Evolutionary conservation across 495 filamentous ascomycete genomes (phyloP), one percentile per base, ranked within the genome.

Genomic region (Penicillium paxilli): DNA sequence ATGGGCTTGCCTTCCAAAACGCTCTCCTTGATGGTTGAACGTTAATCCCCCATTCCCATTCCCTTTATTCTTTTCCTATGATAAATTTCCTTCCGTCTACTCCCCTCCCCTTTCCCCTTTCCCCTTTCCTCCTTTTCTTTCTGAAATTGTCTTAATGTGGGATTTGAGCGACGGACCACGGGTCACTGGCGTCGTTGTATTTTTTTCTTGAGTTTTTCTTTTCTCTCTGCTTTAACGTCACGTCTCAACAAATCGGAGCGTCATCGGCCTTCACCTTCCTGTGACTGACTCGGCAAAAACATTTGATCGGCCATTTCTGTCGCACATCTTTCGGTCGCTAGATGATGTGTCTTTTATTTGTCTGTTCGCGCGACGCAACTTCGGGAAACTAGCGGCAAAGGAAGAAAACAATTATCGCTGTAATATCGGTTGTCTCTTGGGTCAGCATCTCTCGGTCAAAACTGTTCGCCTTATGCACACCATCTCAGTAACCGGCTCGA

Each of bases 351-450:
- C 56, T 70, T 69, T 66, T 64, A n/a, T 16, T 38, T 12, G 11
- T 76, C 70, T 66, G 57, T 68, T 72, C 68, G 67, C 69, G 62
- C 69, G 60, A 69, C 67, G 62, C 62, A 59, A 68, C 62, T 62
- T 64, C 70, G 73, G 73, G 68, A 73, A 70, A 65, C 59, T 75
- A 68, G 73, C 73, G 73, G 71, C 72, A 74, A 70, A 42, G 40
- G 40, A 66, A 65, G 54, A 64, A 62, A 69, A 72, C 63, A 74
- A 64, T 68, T 74, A 70, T 70, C 73, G 73, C 74, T 77, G 73
- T 78, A 78, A 78, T 77, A 38, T 76, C 71, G 74, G 72, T 70
- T 75, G 60, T 74, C 70, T 74, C 67, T 69, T 73, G 72, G 65
- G 62, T 22, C 75, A 78, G 70, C 75, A 76, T n/a, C 68, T 74